Percentiles rank a stretch among this genome's conserved stretches.
Evolutionary conservation across 139 green algal genomes (phyloP).

Genomic region (Chlorella sorokiniana): DNA sequence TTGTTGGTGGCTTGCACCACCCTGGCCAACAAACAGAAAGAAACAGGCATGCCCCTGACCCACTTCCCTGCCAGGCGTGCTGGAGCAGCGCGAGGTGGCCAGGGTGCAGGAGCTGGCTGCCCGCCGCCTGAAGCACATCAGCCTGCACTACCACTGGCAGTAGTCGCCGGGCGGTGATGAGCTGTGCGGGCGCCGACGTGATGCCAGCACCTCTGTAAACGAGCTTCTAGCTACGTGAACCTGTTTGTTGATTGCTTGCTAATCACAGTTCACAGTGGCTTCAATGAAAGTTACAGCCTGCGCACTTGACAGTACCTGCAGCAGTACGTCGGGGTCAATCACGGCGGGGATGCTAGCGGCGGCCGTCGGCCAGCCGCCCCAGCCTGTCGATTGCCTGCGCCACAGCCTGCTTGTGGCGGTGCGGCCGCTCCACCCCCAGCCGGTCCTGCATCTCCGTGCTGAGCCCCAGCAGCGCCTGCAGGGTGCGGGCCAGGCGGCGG

Average conservation of each 20-base stretch:
- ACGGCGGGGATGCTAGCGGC: background rate
- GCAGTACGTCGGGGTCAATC: no score
- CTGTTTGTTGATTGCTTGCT: no score
- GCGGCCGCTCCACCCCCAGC: constrained; percentile 10
- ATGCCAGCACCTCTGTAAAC: no score
- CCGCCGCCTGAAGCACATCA: background rate
- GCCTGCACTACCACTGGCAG: background rate
- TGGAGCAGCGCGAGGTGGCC: background rate
- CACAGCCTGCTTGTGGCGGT: constrained; percentile 29
- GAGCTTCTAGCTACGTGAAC: no score
- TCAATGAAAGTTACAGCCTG: background rate
- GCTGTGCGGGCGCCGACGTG: no score
- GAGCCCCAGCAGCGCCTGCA: constrained; percentile 23
- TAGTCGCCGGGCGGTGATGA: no score
- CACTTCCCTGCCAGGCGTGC: background rate
- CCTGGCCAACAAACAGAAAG: background rate
- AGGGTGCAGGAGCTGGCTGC: background rate
- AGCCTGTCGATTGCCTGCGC: background rate
- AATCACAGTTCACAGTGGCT: no score
- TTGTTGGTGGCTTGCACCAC: no score
- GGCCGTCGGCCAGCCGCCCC: background rate
- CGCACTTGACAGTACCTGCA: no score
- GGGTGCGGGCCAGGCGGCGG: constrained; percentile 10
- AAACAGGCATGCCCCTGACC: background rate
- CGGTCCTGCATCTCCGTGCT: constrained; percentile 25